Percentiles rank a stretch among this genome's conserved stretches.
These are phyloP conservation scores for Picea abies DNA, from an alignment of 83 land plant species.

Conservation along the genomic window DNA sequence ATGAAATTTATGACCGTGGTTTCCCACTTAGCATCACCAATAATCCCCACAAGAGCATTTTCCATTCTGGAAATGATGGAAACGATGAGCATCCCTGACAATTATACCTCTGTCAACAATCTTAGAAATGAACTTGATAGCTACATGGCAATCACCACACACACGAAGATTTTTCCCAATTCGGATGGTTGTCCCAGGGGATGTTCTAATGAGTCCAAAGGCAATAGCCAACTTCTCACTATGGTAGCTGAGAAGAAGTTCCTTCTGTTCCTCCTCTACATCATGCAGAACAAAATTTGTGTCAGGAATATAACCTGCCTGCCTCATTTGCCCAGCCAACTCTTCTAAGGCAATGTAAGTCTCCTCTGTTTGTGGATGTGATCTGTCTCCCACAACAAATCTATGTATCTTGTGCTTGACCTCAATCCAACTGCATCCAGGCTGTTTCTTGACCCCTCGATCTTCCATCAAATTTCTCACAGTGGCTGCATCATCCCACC, in stretches of 20 bases:
- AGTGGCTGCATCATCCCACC: conserved; percentile 5
- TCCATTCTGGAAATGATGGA: conserved; percentile 11
- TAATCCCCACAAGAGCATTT: conserved; percentile 10
- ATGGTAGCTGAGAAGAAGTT: background rate
- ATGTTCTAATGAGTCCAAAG: conserved; percentile 4
- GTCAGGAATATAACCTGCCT: conserved; percentile 3
- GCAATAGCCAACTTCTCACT: conserved; percentile 8
- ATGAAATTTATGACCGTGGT: background rate
- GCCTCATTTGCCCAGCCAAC: background rate
- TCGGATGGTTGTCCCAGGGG: background rate
- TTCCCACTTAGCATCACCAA: background rate
- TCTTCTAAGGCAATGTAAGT: background rate
- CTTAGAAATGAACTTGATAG: conserved; percentile 10
- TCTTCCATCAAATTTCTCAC: conserved; percentile 8
- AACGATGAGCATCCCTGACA: conserved; percentile 6
- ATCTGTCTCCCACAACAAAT: background rate
- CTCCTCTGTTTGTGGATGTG: conserved; percentile 11
- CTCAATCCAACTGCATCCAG: conserved; percentile 10
- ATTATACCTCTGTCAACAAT: background rate
- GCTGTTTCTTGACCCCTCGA: conserved; percentile 2
- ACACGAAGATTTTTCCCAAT: background rate
- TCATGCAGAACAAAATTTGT: conserved; percentile 8
- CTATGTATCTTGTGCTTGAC: background rate
- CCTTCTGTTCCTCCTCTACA: conserved; percentile 13
- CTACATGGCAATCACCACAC: conserved; percentile 9